Base-by-base conservation (phyloP, 2,329 filamentous ascomycete genomes). In the Fusarium nematophilum region DNA sequence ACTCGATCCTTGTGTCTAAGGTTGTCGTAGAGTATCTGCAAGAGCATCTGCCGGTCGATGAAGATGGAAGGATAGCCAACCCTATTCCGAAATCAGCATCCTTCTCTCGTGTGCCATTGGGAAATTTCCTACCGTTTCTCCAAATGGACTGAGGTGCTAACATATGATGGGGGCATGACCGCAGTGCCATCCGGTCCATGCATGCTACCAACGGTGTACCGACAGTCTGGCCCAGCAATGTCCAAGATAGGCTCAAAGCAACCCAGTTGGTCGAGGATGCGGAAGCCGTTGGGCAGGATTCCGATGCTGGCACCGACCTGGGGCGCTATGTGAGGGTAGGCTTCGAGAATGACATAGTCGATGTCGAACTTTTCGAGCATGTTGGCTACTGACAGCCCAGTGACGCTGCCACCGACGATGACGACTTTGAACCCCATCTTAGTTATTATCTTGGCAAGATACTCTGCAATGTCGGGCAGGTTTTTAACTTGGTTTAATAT, bases 291-390 rank as follows among this genome's bases (percentile, higher is more conserved):
- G 0, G 82, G 74, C 0, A 75, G 50, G 0, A 84, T 63, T 0
- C 74, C 80, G 18, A 86, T 81, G 6, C 75, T 78, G 0, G 81
- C 81, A 1, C 83, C 83, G 0, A 79, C 70, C 30, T 77, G 70
- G 0, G 82, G 81, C 0, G 77, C 76, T 18, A 84, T 76, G 0
- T 75, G 66, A 0, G 53, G 30, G 43, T 79, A 72, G 0, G 72
- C 68, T 61, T 86, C 83, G 0, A 86, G 75, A 0, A 86, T 56
- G 7, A 82, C 55, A 58, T 78, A 85, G 53, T 84, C 77, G 43
- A 86, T 79, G 26, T 50, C 43, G 15, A 53, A 51, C 5, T 21
- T 25, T n/a, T 65, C 36, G 0, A 65, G 43, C 62, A 64, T 62
- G 8, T 64, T 65, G 5, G 62, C 62, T 9, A 65, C 11, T 0